Evolutionary conservation across 2,329 filamentous ascomycete genomes (phyloP).

Genomic region (Dactylonectria macrodidyma): DNA sequence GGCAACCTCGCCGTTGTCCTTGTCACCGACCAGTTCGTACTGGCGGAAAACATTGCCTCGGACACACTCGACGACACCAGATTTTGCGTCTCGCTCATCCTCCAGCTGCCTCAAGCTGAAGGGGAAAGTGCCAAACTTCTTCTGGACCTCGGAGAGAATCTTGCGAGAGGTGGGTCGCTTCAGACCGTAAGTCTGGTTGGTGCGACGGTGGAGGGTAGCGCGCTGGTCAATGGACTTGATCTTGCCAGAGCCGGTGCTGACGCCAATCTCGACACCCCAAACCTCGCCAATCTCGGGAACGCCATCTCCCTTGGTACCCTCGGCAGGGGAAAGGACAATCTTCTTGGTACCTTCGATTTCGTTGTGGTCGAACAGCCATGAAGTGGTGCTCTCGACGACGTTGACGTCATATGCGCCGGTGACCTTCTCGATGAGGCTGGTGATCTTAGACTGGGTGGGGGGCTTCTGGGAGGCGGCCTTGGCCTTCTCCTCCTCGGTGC

Average conservation of each 20-base stretch:
- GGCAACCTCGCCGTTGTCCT: conserved; percentile 88
- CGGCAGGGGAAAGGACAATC: conserved; percentile 90
- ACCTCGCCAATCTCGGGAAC: conserved; percentile 90
- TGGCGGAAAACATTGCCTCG: conserved; percentile 92
- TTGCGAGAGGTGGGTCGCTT: conserved; percentile 96
- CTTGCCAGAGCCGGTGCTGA: conserved; percentile 93
- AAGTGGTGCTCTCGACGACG: conserved; percentile 97
- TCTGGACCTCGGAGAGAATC: conserved; percentile 93
- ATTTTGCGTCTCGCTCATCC: conserved; percentile 97
- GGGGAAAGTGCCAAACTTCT: conserved; percentile 97
- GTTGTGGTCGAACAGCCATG: conserved; percentile 96
- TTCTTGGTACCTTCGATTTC: conserved; percentile 99
- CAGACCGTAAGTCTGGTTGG: conserved; percentile 89
- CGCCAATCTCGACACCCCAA: conserved; percentile 97
- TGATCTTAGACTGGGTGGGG: conserved; percentile 89
- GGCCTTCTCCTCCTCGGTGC: conserved; percentile 94
- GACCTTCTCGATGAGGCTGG: conserved; percentile 89
- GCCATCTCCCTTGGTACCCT: conserved; percentile 93
- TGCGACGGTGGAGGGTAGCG: conserved; percentile 93
- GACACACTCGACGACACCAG: conserved; percentile 94
- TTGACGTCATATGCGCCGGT: conserved; percentile 92
- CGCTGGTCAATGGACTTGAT: conserved; percentile 92
- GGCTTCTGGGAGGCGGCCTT: conserved; percentile 88
- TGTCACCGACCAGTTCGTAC: conserved; percentile 96
- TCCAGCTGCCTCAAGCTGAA: conserved; percentile 98